Base-by-base conservation (phyloP, 768 basidiomycete species). In the Lentinus brumalis region DNA sequence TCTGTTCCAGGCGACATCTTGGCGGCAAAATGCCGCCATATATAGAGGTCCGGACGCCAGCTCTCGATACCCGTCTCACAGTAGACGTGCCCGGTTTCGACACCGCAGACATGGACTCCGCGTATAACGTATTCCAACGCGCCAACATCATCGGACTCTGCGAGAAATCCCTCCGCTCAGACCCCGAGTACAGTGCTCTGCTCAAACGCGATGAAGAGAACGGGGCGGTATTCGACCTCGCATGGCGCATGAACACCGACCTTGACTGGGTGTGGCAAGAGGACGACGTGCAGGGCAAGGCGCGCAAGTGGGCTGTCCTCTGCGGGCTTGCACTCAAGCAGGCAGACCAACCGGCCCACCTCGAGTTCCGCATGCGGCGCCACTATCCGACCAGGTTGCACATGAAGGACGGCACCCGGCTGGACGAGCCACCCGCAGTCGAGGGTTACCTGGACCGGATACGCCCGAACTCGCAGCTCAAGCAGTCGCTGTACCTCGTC, bases 201-300 rank as follows among this genome's bases (percentile, higher is more conserved):
- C 75, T 92, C 31, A 81, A 86, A 63, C 75, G 77, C 29, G 79
- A 84, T 39, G 65, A 86, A 4, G 73, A 67, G 50, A 73, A 79
- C 49, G 92, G 91, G 21, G 82, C 81, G 53, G 74, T 75, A 8
- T 74, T 96, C 40, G 83, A 87, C 69, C 78, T 97, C 41, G 91
- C 86, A 45, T 98, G 96, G 96, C 81, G 90, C 41, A 70, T 80
- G 31, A 85, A 80, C 21, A 85, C 86, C 2, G 83, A 84, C 61
- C 71, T 98, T 50, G 95, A 98, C 69, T 98, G 96, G 96, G 78
- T 95, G 30, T 89, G 89, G 82, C 79, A 87, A 40, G 81, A 86
- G n/a, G 77, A 81, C 29, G 88, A 91, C 65, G 77, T 88, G 0
- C 78, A 83, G 38, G 90, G 86, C 10, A 77, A 81, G 52, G 65